phyloP scores from a whole-genome alignment of 331 rosid species.

The Acacia concinna region DNA sequence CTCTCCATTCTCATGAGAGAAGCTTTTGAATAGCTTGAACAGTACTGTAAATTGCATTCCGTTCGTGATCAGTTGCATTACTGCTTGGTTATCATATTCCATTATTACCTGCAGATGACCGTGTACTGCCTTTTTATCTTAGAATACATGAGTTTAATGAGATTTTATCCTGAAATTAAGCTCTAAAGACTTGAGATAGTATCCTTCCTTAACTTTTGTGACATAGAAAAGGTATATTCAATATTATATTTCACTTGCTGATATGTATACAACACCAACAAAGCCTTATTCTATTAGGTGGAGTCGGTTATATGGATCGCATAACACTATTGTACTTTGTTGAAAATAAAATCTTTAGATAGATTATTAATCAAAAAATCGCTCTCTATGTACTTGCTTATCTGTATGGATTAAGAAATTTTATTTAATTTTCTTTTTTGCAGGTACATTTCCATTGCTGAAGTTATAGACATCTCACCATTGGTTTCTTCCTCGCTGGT shows the following conservation, averaged over 20 bases:
- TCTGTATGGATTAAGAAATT: conserved; percentile 4
- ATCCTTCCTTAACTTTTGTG: conserved; percentile 8
- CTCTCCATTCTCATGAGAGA: background rate
- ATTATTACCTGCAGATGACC: background rate
- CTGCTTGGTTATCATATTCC: background rate
- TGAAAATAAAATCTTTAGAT: no score
- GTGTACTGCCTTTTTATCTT: background rate
- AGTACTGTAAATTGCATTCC: background rate
- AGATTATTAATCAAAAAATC: no score
- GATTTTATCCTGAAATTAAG: background rate
- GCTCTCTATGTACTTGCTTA: no score
- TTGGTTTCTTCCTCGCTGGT: conserved; percentile 61
- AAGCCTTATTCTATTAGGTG: no score
- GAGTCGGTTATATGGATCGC: no score
- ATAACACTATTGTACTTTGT: no score
- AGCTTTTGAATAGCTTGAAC: background rate
- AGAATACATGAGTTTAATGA: background rate
- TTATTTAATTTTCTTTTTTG: conserved; percentile 3
- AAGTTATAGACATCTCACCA: conserved; percentile 65
- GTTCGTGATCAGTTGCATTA: background rate
- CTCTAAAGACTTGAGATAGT: background rate
- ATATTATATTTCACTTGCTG: conserved; percentile 14
- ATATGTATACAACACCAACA: no score
- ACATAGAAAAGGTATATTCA: background rate
- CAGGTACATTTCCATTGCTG: conserved; percentile 86